Conservation (phyloP, 1,284 basidiomycete species). For the Puccinia brachypodii region DNA sequence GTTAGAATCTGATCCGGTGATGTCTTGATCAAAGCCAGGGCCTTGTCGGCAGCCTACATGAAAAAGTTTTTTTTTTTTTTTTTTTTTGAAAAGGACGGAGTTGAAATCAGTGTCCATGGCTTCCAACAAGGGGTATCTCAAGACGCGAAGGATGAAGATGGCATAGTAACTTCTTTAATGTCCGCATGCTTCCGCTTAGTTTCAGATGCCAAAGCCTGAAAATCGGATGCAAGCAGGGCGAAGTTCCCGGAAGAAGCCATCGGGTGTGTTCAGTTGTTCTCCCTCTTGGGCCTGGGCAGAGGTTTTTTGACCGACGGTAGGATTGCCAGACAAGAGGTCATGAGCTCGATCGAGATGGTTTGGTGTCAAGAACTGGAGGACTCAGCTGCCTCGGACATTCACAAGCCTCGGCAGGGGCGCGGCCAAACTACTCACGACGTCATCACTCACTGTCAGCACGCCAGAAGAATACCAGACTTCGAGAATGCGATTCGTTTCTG, state of each 20-base stretch:
- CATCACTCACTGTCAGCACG: too few relatives aligned
- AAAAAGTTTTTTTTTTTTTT: too few relatives aligned
- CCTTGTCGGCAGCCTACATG: conserved; percentile 54
- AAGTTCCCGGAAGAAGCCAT: conserved; percentile 45
- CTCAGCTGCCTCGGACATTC: not conserved
- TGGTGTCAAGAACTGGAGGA: not conserved
- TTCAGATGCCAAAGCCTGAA: conserved; percentile 74
- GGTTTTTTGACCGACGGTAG: not conserved
- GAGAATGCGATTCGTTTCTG: too few relatives aligned
- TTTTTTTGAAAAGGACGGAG: not conserved
- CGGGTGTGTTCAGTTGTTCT: not conserved
- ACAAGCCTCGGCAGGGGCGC: too few relatives aligned
- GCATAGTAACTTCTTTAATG: conserved; percentile 68
- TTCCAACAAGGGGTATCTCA: conserved; percentile 62
- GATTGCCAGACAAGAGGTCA: not conserved
- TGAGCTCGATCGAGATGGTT: not conserved
- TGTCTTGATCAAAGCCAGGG: conserved; percentile 52
- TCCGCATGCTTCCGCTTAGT: conserved; percentile 77
- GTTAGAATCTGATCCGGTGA: conserved; percentile 51
- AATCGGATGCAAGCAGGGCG: conserved; percentile 48
- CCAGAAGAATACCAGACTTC: too few relatives aligned
- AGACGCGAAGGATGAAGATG: not conserved
- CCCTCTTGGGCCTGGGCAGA: not conserved
- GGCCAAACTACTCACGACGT: too few relatives aligned
- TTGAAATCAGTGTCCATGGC: conserved; percentile 60